phyloP scores from a whole-genome alignment of 352 stramenopile genomes.

The Pythium guiyangense region DNA sequence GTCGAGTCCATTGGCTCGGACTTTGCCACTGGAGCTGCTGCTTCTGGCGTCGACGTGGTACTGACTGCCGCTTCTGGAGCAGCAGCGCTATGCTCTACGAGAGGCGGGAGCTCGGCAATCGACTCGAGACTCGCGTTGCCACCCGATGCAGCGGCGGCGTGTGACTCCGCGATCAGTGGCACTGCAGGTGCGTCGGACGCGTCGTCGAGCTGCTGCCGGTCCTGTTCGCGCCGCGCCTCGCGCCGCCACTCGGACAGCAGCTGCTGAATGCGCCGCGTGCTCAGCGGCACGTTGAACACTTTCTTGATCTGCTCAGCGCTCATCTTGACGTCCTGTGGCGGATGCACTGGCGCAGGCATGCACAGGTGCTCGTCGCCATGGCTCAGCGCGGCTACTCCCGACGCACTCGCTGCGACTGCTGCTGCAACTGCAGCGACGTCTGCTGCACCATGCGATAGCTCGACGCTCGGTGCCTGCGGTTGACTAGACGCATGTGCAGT shows the following conservation, averaged over 20 bases:
- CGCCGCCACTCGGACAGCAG: conserved; percentile 45
- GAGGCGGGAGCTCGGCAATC: not conserved
- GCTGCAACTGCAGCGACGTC: not conserved
- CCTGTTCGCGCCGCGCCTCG: conserved; percentile 27
- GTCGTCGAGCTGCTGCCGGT: conserved; percentile 10
- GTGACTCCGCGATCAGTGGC: not conserved
- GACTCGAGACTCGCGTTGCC: not conserved
- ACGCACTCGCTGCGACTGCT: not conserved
- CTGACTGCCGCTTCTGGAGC: not conserved
- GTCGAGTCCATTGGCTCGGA: not conserved
- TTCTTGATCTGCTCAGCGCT: conserved; percentile 43
- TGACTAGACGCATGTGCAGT: not conserved
- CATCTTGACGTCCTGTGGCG: conserved; percentile 17
- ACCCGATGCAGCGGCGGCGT: not conserved
- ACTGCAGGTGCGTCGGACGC: not conserved
- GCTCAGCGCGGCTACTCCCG: not conserved
- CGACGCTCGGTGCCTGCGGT: too few relatives aligned
- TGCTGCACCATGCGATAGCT: not conserved
- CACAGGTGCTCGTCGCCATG: not conserved
- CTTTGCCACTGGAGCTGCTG: not conserved
- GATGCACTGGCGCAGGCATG: too few relatives aligned
- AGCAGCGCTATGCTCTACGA: too few relatives aligned
- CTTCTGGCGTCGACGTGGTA: not conserved
- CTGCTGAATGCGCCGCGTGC: conserved; percentile 51
- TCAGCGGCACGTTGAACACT: conserved; percentile 46